A percentile compares a stretch with the other conserved stretches of the same genome.
Evolutionary conservation across 2,329 filamentous ascomycete species (phyloP).

Genomic region (Microthyrium microscopicum): DNA sequence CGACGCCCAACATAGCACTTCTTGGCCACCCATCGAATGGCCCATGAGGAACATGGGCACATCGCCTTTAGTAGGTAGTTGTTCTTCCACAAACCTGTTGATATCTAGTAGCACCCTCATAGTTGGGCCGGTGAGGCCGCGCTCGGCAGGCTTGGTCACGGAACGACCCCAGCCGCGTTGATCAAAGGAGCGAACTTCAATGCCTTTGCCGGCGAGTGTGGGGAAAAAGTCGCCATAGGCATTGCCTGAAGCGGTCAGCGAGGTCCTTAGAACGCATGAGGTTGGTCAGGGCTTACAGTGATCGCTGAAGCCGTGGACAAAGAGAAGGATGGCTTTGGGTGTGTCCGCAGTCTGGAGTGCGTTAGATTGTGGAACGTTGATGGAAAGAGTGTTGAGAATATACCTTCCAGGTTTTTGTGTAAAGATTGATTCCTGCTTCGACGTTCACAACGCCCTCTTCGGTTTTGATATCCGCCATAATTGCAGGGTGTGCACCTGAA

Average conservation of each 20-base stretch:
- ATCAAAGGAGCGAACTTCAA: constrained; percentile 64
- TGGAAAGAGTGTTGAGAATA: constrained; percentile 5
- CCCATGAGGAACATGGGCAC: constrained; percentile 69
- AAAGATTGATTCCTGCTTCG: constrained; percentile 37
- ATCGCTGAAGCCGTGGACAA: constrained; percentile 83
- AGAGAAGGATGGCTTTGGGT: constrained; percentile 54
- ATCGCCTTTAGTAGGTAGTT: constrained; percentile 37
- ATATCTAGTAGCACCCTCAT: constrained; percentile 59
- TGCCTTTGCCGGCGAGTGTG: constrained; percentile 49
- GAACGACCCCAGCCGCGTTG: constrained; percentile 79
- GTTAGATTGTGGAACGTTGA: background rate
- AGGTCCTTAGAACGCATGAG: background rate
- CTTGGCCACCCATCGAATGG: constrained; percentile 79
- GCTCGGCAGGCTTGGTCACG: constrained; percentile 42
- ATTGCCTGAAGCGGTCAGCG: constrained; percentile 32
- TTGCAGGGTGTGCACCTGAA: background rate
- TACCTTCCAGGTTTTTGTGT: constrained; percentile 46
- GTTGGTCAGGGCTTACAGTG: constrained; percentile 33
- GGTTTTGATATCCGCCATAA: constrained; percentile 18
- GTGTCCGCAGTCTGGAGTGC: constrained; percentile 36
- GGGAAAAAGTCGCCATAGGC: constrained; percentile 63
- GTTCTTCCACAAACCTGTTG: constrained; percentile 51
- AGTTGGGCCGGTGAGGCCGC: constrained; percentile 61
- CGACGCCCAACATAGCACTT: constrained; percentile 47
- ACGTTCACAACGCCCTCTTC: constrained; percentile 35